Evolutionary conservation across 1,284 basidiomycete genomes (phyloP).

Genomic region (Takashimella koratensis): DNA sequence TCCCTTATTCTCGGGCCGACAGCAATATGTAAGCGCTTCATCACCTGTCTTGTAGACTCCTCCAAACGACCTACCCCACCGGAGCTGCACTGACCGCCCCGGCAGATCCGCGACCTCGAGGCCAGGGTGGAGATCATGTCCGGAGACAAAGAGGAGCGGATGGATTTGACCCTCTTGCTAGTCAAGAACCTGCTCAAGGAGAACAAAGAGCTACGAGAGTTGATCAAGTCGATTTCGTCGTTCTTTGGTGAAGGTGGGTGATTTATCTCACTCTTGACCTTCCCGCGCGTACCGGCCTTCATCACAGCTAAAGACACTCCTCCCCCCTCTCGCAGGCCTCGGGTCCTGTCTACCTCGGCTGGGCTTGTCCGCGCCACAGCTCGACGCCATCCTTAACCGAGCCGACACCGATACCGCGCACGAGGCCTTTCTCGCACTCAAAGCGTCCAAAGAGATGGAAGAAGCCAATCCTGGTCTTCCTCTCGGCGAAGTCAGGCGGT

Average conservation of each 20-base stretch:
- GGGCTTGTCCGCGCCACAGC: conserved; percentile 67
- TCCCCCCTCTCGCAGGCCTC: too few relatives aligned
- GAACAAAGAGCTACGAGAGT: conserved; percentile 73
- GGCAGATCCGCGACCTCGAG: conserved; percentile 84
- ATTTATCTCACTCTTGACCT: too few relatives aligned
- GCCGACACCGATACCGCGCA: conserved; percentile 86
- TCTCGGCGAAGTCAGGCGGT: conserved; percentile 21
- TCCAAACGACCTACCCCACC: too few relatives aligned
- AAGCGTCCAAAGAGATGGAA: conserved; percentile 42
- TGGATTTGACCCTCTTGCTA: conserved; percentile 73
- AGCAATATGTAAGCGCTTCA: conserved; percentile 2
- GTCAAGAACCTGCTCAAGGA: conserved; percentile 84
- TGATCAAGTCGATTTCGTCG: conserved; percentile 67
- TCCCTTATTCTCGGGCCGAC: background rate
- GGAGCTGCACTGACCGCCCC: background rate
- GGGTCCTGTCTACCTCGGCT: conserved; percentile 66
- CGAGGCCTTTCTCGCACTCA: conserved; percentile 67
- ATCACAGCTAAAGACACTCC: too few relatives aligned
- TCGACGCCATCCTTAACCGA: conserved; percentile 72
- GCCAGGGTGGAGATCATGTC: conserved; percentile 85
- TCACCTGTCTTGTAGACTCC: too few relatives aligned
- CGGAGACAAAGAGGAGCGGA: conserved; percentile 79
- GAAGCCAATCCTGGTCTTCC: conserved; percentile 33
- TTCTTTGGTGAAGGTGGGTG: conserved; percentile 83
- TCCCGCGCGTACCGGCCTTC: background rate